Evolutionary conservation across 192 early-diverging fungal species (phyloP).

Genomic region (Entomortierella lignicola): DNA sequence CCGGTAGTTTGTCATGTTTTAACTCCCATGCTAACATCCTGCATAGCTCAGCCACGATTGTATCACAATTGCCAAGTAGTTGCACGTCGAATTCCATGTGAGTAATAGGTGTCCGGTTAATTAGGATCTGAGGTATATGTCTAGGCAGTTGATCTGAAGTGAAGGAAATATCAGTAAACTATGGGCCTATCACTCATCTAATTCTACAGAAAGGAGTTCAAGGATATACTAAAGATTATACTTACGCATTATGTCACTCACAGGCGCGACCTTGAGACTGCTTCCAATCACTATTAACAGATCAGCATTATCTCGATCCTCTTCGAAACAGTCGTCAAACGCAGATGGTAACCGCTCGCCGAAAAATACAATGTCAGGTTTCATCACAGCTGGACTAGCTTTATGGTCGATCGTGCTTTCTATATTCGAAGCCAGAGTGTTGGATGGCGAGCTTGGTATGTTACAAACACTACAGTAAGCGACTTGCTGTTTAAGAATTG

Average conservation of each 20-base stretch:
- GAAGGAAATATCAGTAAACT: background rate
- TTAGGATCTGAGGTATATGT: slow-evolving; percentile 87
- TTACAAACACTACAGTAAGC: slow-evolving; percentile 82
- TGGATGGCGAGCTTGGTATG: background rate
- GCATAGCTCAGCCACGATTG: slow-evolving; percentile 83
- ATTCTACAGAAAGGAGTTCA: too few species aligned
- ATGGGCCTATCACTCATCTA: too few species aligned
- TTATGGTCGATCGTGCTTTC: slow-evolving; percentile 20
- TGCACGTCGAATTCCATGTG: slow-evolving; percentile 93
- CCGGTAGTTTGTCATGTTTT: slow-evolving; percentile 70
- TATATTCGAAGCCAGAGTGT: background rate
- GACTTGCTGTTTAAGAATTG: slow-evolving; percentile 80
- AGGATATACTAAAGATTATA: background rate
- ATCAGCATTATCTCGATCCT: slow-evolving; percentile 84
- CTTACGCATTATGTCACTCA: slow-evolving; percentile 87
- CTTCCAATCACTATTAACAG: slow-evolving; percentile 96
- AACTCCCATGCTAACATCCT: slow-evolving; percentile 82
- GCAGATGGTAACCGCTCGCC: slow-evolving; percentile 89
- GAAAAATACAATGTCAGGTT: slow-evolving; percentile 98
- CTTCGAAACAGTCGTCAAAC: slow-evolving; percentile 78
- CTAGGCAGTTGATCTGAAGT: slow-evolving; percentile 77
- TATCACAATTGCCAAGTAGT: slow-evolving; percentile 87
- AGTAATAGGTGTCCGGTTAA: slow-evolving; percentile 89
- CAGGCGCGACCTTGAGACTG: slow-evolving; percentile 94
- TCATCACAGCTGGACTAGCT: slow-evolving; percentile 73